Conservation (phyloP, 768 basidiomycete species). For the Pholiota conissans region DNA sequence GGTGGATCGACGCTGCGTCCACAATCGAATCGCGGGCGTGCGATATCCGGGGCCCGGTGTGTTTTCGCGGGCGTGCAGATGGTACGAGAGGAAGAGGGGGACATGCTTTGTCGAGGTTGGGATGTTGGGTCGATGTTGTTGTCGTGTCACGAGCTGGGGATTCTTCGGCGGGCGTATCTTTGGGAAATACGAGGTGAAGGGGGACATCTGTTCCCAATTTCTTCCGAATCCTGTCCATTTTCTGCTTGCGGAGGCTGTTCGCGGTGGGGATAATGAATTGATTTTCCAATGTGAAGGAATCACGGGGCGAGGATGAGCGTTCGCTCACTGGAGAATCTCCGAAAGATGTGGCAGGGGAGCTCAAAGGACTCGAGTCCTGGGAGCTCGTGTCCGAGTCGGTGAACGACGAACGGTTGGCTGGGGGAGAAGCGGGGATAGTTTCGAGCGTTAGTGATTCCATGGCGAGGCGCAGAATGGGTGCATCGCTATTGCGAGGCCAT, state of each 20-base stretch:
- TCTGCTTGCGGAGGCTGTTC: slow-evolving; percentile 44
- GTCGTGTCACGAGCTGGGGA: neutral
- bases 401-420: slow-evolving; percentile 15
- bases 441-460: slow-evolving; percentile 21
- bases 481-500: slow-evolving; percentile 14
- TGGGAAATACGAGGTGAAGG: slow-evolving; percentile 59
- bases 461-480: slow-evolving; percentile 21
- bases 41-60: slow-evolving; percentile 15
- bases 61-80: slow-evolving; percentile 10
- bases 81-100: slow-evolving; percentile 14
- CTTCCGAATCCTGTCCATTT: slow-evolving; percentile 63
- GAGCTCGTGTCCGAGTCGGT: neutral
- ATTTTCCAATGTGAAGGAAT: slow-evolving; percentile 30
- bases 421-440: slow-evolving; percentile 29
- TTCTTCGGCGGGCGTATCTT: slow-evolving; percentile 6
- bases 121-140: neutral
- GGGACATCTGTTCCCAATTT: slow-evolving; percentile 67
- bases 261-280: slow-evolving; percentile 42
- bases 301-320: slow-evolving; percentile 11
- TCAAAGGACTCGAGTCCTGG: neutral
- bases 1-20: slow-evolving; percentile 16
- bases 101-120: slow-evolving; percentile 6
- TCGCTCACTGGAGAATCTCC: neutral
- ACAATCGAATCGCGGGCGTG: slow-evolving; percentile 23
- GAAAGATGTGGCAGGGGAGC: slow-evolving; percentile 2